phyloP scores from a whole-genome alignment of 2,329 filamentous ascomycete species.

The Ustilaginoidea virens region DNA sequence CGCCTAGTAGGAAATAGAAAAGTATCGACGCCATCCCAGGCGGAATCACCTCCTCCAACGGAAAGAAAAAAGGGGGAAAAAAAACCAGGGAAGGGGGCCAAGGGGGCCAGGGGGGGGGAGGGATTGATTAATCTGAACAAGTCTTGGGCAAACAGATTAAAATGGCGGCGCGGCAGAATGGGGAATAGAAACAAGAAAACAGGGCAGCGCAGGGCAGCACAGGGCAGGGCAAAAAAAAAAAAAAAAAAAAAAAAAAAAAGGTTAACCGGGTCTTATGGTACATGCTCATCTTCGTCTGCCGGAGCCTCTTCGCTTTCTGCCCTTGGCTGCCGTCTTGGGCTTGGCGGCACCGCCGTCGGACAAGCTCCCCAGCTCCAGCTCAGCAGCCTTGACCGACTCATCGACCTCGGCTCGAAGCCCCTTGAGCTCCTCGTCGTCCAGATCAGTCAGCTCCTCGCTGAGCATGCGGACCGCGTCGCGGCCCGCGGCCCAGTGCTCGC shows the following conservation, averaged over 20 bases:
- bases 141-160: too few relatives aligned
- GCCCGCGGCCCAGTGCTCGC: slow-evolving; percentile 49
- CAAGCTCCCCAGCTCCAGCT: slow-evolving; percentile 9
- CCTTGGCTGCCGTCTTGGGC: slow-evolving; percentile 13
- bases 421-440: slow-evolving; percentile 80
- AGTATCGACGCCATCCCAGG: too few relatives aligned
- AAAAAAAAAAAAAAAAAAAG: neutral
- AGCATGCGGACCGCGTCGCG: slow-evolving; percentile 50
- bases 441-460: slow-evolving; percentile 79
- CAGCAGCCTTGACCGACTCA: slow-evolving; percentile 18
- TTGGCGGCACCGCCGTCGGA: slow-evolving; percentile 8
- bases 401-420: slow-evolving; percentile 45
- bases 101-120: too few relatives aligned
- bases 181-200: neutral
- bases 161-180: too few relatives aligned
- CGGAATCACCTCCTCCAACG: too few relatives aligned
- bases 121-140: too few relatives aligned
- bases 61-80: neutral
- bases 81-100: neutral
- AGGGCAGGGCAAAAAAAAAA: neutral
- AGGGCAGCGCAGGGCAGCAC: too few relatives aligned
- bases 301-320: slow-evolving; percentile 19
- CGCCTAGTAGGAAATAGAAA: too few relatives aligned
- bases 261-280: neutral
- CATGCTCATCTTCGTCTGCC: slow-evolving; percentile 16